Base-by-base conservation (phyloP, 805 yeast species). In the Pichia deserticola region DNA sequence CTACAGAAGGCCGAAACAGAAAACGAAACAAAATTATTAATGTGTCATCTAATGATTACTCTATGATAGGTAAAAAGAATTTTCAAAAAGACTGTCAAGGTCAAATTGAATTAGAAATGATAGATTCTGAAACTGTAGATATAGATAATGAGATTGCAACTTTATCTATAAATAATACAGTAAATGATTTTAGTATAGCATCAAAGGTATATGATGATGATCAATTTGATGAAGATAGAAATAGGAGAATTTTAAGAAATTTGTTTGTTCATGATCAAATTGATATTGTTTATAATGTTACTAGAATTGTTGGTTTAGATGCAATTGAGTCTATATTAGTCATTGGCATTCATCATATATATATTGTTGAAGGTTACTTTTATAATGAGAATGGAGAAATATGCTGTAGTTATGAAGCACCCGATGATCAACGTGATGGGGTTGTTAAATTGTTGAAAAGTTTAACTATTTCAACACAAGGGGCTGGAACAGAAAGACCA, bases 271-370 rank as follows among this genome's bases (percentile, higher is more conserved):
- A 86, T 13, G 97, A 89, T 61, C 75, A 74, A 42, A 86, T 89
- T 28, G 75, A 70, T n/a, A 78, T 78, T 12, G 66, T 89, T 15
- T 82, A 87, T 82, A 89, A 89, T 61, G 81, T 86, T 1, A 79
- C 90, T 48, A 79, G 81, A 44, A 78, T 89, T 25, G 68, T 83
- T 50, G 96, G 96, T 0, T 67, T 89, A n/a, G 86, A 82, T 33
- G 81, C 89, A 2, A 70, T 76, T 15, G 95, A 88, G 59, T 86
- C 92, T 13, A 72, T 89, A 37, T 67, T 89, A 63, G 84, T 89
- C 30, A 62, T 83, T 37, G 95, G 96, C 0, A 67, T 73, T 4
- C 69, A 72, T 5, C 82, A 84, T 58, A 56, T 86, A 8, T 89
- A 88, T 58, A 67, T 87, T 56, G 78, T 85, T 49, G 86, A 80